Evolutionary conservation across 129 eudicot genomes (phyloP).

Genomic region (Pulicaria dysenterica): DNA sequence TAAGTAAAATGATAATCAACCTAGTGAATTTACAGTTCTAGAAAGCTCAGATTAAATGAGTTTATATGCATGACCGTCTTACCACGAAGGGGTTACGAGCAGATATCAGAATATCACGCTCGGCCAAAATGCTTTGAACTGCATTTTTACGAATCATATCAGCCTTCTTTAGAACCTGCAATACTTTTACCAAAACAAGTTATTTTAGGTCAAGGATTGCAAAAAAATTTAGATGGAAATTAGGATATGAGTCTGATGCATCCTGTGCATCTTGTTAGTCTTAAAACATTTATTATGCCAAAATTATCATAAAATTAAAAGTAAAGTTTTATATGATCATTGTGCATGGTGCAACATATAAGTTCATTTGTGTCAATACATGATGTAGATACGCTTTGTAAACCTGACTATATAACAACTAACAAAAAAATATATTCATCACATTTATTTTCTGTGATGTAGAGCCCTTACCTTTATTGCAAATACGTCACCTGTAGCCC

Average conservation of each 20-base stretch:
- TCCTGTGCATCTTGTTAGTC: too few species aligned
- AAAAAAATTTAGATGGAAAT: neutral
- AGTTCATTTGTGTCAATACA: too few species aligned
- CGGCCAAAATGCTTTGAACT: conserved; percentile 96
- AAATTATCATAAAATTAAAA: too few species aligned
- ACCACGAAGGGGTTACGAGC: conserved; percentile 99
- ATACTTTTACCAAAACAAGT: conserved; percentile 31
- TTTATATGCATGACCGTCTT: conserved; percentile 34
- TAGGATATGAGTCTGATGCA: neutral
- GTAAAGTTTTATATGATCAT: neutral
- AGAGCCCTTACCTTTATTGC: conserved; percentile 79
- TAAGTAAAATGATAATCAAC: conserved; percentile 33
- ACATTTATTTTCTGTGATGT: conserved; percentile 10
- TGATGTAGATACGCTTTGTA: too few species aligned
- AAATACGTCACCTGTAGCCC: conserved; percentile 97
- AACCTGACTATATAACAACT: too few species aligned
- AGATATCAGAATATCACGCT: conserved; percentile 89
- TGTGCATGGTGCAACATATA: neutral
- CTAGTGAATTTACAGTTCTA: conserved; percentile 31
- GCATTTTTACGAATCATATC: conserved; percentile 99
- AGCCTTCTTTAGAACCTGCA: conserved; percentile 92
- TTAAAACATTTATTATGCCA: too few species aligned
- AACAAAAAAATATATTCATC: neutral
- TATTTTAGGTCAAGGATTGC: conserved; percentile 18
- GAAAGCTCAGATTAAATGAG: neutral